A percentile compares a stretch with the other conserved stretches of the same genome.
Evolutionary conservation across 306 rosid genomes (phyloP).

Genomic region (Sesbania bispinosa): DNA sequence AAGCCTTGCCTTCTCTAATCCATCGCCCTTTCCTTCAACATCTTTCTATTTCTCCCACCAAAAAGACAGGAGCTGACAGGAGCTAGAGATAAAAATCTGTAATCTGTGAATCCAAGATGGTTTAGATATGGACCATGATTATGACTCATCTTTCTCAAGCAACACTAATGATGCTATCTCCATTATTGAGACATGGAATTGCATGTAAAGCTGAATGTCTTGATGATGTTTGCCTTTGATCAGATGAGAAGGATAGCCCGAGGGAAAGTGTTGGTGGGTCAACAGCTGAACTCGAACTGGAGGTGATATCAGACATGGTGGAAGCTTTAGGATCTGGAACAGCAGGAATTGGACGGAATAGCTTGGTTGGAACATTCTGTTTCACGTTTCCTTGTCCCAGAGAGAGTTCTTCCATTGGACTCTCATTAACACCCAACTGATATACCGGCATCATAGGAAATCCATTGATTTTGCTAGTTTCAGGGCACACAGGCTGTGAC

Average conservation of each 20-base stretch:
- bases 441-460: constrained; percentile 48
- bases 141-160: constrained; percentile 43
- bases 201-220: constrained; percentile 60
- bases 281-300: constrained; percentile 38
- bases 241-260: constrained; percentile 67
- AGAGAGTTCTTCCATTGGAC: constrained; percentile 50
- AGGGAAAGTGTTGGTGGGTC: constrained; percentile 70
- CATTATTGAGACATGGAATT: constrained; percentile 57
- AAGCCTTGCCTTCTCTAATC: constrained; percentile 34
- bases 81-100: constrained; percentile 26
- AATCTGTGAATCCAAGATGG: constrained; percentile 28
- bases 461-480: constrained; percentile 43
- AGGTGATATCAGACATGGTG: constrained; percentile 30
- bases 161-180: constrained; percentile 73
- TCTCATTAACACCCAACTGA: constrained; percentile 40
- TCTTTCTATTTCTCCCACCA: constrained; percentile 28
- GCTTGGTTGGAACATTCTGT: constrained; percentile 31
- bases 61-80: constrained; percentile 4
- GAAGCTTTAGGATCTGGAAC: constrained; percentile 33
- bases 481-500: constrained; percentile 45
- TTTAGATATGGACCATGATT: constrained; percentile 34
- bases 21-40: constrained; percentile 35
- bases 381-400: constrained; percentile 48
- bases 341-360: constrained; percentile 36
- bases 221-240: constrained; percentile 53